A percentile compares a stretch with the other conserved stretches of the same genome.
Conservation (phyloP, 2,329 filamentous ascomycete species). For the Fusarium marasasianum region DNA sequence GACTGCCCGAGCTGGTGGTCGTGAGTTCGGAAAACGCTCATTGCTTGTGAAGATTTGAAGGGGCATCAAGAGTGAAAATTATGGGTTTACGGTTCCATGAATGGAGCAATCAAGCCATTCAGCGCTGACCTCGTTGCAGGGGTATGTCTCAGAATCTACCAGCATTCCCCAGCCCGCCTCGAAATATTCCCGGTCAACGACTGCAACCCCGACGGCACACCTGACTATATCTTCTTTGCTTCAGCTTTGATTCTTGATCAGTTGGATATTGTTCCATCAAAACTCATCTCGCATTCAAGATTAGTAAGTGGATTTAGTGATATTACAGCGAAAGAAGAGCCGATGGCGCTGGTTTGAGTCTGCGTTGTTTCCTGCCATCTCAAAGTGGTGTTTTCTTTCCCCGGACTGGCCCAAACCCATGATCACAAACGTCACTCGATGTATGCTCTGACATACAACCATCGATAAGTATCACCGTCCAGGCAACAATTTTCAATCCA, state of each 20-base stretch:
- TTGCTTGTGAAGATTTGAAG: constrained; percentile 39
- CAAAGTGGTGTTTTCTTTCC: constrained; percentile 25
- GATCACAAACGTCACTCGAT: not conserved
- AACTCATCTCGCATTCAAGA: constrained; percentile 42
- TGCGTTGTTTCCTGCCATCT: constrained; percentile 1
- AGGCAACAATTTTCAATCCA: not conserved
- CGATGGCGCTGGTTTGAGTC: constrained; percentile 35
- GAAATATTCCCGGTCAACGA: constrained; percentile 22
- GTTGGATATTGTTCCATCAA: constrained; percentile 25
- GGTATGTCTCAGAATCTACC: constrained; percentile 41
- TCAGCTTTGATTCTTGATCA: constrained; percentile 20
- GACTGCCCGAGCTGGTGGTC: constrained; percentile 20
- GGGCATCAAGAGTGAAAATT: constrained; percentile 23
- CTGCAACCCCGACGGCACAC: constrained; percentile 41
- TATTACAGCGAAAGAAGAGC: constrained; percentile 42
- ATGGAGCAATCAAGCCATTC: constrained; percentile 23
- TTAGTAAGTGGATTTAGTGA: constrained; percentile 39
- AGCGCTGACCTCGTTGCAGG: constrained; percentile 20
- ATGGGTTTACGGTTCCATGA: constrained; percentile 22
- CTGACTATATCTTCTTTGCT: constrained; percentile 23
- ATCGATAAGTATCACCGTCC: not conserved
- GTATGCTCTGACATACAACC: constrained; percentile 8
- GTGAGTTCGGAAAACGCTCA: constrained; percentile 16
- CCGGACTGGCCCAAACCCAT: constrained; percentile 15
- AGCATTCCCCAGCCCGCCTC: constrained; percentile 43